Base-by-base conservation (phyloP, 202 grass and related monocot species). In the Cymbopogon flexuosus region DNA sequence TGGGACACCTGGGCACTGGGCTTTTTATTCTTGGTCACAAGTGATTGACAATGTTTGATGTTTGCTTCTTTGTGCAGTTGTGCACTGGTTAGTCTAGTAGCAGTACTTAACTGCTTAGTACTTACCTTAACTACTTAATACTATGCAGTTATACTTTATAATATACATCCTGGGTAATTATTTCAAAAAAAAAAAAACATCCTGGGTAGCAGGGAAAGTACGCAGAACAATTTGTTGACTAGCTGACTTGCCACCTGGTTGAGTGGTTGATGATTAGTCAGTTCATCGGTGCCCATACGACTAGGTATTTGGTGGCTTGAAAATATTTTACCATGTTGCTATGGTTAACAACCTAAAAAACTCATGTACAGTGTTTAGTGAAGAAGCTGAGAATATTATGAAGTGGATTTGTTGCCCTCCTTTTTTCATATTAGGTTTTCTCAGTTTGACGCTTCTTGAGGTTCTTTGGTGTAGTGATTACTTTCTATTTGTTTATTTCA, bases 401-500 rank as follows among this genome's bases (percentile, higher is more conserved):
- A 60, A 23, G 62, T 75, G 13, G 30, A 61, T 70, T 65, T 73
- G 13, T 77, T 37, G 41, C 12, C 2, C 41, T 41, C 7, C 14
- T 62, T n/a, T 22, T 85, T 63, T 33, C 61, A 79, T 79, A 13
- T 15, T 72, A 24, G 4, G 7, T 14, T 13, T 72, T 21, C 4
- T 54, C 41, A 52, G 34, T 51, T 66, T 73, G 36, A 61, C 24
- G 11, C 68, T 68, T 51, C 5, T 21, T 51, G 8, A 68, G 3
- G 65, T 77, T 62, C 10, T 49, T 52, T 29, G 3, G 14, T 77
- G 3, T 5, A 70, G 31, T 0, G 1, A 31, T 52, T 76, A 19
- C 24, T 62, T 81, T 57, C 6, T 76, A 12, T 84, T 72, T 83
- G 8, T 73, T 60, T 83, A 10, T 73, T 60, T 33, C 71, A 47